Percentiles rank a stretch among this genome's conserved stretches.
Evolutionary conservation across 306 rosid genomes (phyloP).

Genomic region (Lablab purpureus): DNA sequence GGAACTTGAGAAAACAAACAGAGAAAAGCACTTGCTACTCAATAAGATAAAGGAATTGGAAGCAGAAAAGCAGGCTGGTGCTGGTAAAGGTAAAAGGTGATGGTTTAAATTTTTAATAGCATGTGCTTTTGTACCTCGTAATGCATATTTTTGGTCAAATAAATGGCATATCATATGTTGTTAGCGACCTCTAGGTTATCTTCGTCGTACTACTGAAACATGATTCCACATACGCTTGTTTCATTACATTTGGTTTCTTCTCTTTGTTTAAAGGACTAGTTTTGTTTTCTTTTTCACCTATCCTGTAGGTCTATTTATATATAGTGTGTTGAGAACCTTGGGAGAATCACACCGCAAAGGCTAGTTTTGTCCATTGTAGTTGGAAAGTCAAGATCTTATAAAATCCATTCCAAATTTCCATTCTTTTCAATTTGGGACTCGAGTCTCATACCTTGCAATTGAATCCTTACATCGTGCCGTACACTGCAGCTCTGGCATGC

Average conservation of each 20-base stretch:
- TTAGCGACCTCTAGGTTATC: constrained; percentile 12
- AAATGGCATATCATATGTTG: constrained; percentile 16
- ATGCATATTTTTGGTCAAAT: constrained; percentile 21
- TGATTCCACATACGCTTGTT: background rate
- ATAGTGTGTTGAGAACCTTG: background rate
- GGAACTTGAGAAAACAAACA: constrained; percentile 61
- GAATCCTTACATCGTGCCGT: background rate
- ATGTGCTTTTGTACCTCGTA: constrained; percentile 29
- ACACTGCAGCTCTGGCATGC: background rate
- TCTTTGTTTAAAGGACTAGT: background rate
- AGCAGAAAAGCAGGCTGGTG: constrained; percentile 57
- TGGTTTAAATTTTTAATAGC: constrained; percentile 31
- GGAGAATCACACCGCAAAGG: background rate
- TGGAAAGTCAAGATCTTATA: background rate
- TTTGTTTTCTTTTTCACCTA: background rate
- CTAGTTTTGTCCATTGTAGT: background rate
- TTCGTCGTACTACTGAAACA: background rate
- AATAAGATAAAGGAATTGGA: constrained; percentile 64
- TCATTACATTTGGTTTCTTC: constrained; percentile 21
- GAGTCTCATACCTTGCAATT: background rate
- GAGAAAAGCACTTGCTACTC: constrained; percentile 62
- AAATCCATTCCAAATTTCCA: background rate
- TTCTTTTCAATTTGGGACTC: background rate
- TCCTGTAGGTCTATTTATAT: constrained; percentile 23
- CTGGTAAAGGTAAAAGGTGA: constrained; percentile 69